Base-by-base conservation (phyloP, 2,329 filamentous ascomycete genomes). In the Sporothrix dimorphospora region DNA sequence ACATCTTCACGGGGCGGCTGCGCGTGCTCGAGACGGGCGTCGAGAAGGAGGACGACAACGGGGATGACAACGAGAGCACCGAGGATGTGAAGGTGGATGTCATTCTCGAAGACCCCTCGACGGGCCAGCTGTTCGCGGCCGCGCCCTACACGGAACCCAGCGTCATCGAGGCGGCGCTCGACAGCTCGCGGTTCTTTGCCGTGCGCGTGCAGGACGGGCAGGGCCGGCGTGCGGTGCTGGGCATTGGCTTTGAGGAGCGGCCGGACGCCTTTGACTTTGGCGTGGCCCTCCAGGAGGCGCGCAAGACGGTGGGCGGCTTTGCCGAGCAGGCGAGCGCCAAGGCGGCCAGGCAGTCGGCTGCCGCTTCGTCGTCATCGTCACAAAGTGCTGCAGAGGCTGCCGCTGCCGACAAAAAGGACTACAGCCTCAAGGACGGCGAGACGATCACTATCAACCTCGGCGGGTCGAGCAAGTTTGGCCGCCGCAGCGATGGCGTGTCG, bases 341-440 rank as follows among this genome's bases (percentile, higher is more conserved):
- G 4, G 81, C 93, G 79, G 49, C 21, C n/a, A 1, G n/a, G 21
- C n/a, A 12, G 49, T 27, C 66, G 34, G 7, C 66, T 14, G 8
- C 59, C 5, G 11, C 34, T 19, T 24, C 47, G 6, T 1, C 49
- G 1, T 8, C 34, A 30, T 30, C 53, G 5, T 11, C 53, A 34
- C 55, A 42, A 4, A 55, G 45, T 12, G 42, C 42, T 3, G 47
- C 47, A 1, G 45, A n/a, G 30, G 6, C 61, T 12, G 59, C 34
- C 38, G 63, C 61, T 2, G 53, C 77, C 55, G 82, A 88, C 78
- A 91, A 90, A 81, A 88, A 87, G 75, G 94, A 97, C 78, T 94
- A 94, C 78, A 94, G 92, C 77, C 81, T 97, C 75, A 97, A 97
- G 81, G 93, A 94, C 73, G 94, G 94, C 12, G 91, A 97, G 85